Evolutionary conservation across 805 yeast species (phyloP).

Genomic region (Lachancea sp.): DNA sequence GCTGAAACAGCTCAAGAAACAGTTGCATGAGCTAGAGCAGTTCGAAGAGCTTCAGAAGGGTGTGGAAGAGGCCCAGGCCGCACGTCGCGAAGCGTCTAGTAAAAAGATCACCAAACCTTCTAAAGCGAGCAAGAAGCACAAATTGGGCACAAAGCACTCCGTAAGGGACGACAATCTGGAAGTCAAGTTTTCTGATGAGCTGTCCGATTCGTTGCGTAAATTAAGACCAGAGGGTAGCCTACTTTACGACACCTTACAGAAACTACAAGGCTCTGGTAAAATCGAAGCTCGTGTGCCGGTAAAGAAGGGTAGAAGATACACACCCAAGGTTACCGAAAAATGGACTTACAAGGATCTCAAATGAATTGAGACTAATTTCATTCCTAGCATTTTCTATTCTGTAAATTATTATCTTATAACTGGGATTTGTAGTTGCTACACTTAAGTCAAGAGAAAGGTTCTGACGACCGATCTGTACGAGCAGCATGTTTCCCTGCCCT

Average conservation of each 20-base stretch:
- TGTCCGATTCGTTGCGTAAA: constrained; percentile 75
- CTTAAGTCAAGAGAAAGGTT: too few relatives aligned
- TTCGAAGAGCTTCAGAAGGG: constrained; percentile 34
- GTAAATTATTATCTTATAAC: background rate
- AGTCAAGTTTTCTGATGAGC: constrained; percentile 82
- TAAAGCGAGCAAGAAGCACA: constrained; percentile 33
- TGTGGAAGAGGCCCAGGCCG: constrained; percentile 14
- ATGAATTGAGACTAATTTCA: constrained; percentile 27
- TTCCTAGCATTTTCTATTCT: background rate
- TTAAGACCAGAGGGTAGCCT: constrained; percentile 88
- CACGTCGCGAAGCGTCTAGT: constrained; percentile 18
- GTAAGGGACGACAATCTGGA: constrained; percentile 48
- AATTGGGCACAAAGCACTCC: constrained; percentile 42
- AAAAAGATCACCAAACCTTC: constrained; percentile 22
- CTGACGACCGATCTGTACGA: too few relatives aligned
- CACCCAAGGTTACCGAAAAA: constrained; percentile 77
- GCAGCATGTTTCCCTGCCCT: too few relatives aligned
- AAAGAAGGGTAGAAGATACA: constrained; percentile 57
- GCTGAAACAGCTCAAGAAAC: constrained; percentile 52
- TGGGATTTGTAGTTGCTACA: background rate
- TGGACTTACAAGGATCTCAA: constrained; percentile 90
- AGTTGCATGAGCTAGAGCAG: constrained; percentile 52
- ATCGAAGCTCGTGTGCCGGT: constrained; percentile 73
- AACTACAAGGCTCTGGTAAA: constrained; percentile 76
- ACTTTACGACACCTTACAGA: constrained; percentile 73